Evolutionary conservation across 441 rosid genomes (phyloP), one percentile per base, ranked within the genome.

Genomic region (Capsella rubella): DNA sequence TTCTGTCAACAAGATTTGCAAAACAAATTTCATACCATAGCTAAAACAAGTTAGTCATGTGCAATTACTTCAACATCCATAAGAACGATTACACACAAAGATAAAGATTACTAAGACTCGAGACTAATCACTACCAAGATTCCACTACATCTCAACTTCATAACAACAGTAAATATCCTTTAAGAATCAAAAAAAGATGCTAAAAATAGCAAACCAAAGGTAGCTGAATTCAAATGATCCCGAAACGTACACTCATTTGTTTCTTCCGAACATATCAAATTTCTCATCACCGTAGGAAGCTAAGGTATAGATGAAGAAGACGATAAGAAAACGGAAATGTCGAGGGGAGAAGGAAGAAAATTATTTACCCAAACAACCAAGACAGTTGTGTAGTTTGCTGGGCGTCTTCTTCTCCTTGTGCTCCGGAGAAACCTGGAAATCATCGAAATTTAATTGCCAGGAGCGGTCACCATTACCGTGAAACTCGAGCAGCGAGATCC

Each of bases 401-500:
- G 84, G 69, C 9, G 79, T 75, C 65, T 77, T 85, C 72, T 82
- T 84, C 61, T 84, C 90, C 12, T 71, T 69, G 42, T 80, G 90
- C 66, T 84, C 88, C 2, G 87, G 8, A 0, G 90, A 82, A 21
- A 88, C 64, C 82, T 84, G 90, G 70, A 82, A 79, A 6, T 90
- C 89, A 13, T 89, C 93, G 80, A 95, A 95, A 86, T 95, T 95
- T 57, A 95, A 74, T 73, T 93, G 91, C 99, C 98, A 95, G 7
- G 99, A 90, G 3, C 51, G 61, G 64, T 89, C 97, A 18, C 82
- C 87, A 70, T 80, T 84, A 71, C 50, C 73, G 53, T 80, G 74
- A 45, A 63, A 78, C 14, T 82, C 40, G 79, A 88, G 79, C 57
- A 90, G 83, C 16, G 84, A 74, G 55, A 81, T 80, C 79, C 84